Percentiles rank a stretch among this genome's conserved stretches.
Evolutionary conservation across 1,284 basidiomycete species (phyloP).

Genomic region (Rhodofomes roseus): DNA sequence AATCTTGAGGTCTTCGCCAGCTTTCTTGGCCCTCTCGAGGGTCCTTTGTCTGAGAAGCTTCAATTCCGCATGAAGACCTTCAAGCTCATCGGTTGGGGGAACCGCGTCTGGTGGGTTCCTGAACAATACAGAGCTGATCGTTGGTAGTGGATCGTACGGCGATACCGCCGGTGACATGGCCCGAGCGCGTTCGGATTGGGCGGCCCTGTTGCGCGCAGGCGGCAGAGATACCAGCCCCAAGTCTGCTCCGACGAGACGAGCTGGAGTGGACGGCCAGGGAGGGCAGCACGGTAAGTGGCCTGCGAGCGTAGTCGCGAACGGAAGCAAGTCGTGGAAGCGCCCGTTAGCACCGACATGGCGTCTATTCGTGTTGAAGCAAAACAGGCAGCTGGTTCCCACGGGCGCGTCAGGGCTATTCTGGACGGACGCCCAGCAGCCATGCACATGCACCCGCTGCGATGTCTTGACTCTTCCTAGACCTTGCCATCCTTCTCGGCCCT

Average conservation of each 20-base stretch:
- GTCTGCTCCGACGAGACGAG: neutral
- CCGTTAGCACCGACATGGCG: conserved; percentile 7
- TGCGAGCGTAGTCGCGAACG: conserved; percentile 21
- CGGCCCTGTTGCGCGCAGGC: conserved; percentile 5
- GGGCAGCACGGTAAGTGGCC: neutral
- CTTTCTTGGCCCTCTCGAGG: conserved; percentile 62
- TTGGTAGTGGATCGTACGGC: conserved; percentile 39
- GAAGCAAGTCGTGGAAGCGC: conserved; percentile 21
- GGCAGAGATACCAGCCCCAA: neutral
- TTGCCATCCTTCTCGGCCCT: neutral
- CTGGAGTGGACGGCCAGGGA: conserved; percentile 4
- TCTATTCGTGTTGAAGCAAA: neutral
- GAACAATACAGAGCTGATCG: conserved; percentile 52
- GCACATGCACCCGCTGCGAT: neutral
- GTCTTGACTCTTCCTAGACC: neutral
- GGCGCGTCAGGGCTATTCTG: neutral
- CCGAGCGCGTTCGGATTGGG: conserved; percentile 5
- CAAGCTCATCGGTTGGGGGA: conserved; percentile 70
- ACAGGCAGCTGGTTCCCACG: conserved; percentile 13
- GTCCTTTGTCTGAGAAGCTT: conserved; percentile 48
- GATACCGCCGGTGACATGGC: conserved; percentile 45
- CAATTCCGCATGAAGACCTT: conserved; percentile 60
- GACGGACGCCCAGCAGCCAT: too few species aligned
- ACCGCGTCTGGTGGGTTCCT: conserved; percentile 59
- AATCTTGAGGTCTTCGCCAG: conserved; percentile 61